These are phyloP conservation scores for Pugionium cornutum DNA, from an alignment of 345 rosid species.

Conservation along the genomic window DNA sequence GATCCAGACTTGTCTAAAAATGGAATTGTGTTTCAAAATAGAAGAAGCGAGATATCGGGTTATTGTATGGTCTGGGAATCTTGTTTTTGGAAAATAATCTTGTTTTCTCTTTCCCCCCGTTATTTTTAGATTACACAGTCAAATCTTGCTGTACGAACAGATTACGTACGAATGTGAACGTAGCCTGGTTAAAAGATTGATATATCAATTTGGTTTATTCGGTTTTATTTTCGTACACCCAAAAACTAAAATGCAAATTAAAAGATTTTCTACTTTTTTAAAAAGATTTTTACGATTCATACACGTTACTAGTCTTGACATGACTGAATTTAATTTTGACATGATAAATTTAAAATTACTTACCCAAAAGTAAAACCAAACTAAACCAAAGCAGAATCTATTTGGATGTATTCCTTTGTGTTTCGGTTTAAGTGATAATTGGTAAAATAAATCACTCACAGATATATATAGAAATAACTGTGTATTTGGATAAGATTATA, in stretches of 20 bases:
- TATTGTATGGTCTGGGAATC: constrained; percentile 16
- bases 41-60: constrained; percentile 9
- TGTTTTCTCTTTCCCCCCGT: constrained; percentile 12
- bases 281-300: no score
- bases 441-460: not conserved
- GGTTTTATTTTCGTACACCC: not conserved
- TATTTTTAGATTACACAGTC: constrained; percentile 30
- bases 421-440: not conserved
- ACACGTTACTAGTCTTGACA: no score
- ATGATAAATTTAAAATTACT: no score
- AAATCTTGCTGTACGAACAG: constrained; percentile 14
- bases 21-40: constrained; percentile 18
- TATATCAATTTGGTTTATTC: not conserved
- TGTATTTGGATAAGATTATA: not conserved
- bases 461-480: not conserved
- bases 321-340: no score
- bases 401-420: not conserved
- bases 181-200: not conserved
- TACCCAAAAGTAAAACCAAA: no score
- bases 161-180: no score
- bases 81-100: constrained; percentile 21
- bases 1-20: constrained; percentile 36
- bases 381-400: not conserved
- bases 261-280: no score
- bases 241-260: not conserved